Percentiles rank a stretch among this genome's conserved stretches.
Conservation (phyloP, 2,329 filamentous ascomycete species). For the Bipolaris gigantea region DNA sequence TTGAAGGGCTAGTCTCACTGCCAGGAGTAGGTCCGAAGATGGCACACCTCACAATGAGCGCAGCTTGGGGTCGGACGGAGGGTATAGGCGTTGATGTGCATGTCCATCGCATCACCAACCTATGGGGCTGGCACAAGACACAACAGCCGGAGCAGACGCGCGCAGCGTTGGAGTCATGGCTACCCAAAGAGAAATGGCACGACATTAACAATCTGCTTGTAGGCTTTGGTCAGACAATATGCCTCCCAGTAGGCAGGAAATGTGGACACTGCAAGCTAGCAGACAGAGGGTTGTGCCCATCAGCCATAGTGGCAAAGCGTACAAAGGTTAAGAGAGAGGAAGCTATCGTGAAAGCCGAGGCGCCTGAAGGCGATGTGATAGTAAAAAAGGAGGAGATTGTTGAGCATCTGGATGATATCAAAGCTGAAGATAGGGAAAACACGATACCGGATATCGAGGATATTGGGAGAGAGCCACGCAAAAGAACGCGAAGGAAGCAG, state of each 20-base stretch:
- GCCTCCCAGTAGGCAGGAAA: constrained; percentile 73
- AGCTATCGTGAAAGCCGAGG: constrained; percentile 41
- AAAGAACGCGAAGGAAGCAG: constrained; percentile 4
- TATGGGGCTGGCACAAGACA: constrained; percentile 89
- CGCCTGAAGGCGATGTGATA: constrained; percentile 35
- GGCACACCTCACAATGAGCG: constrained; percentile 84
- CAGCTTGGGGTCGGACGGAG: constrained; percentile 68
- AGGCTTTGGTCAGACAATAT: constrained; percentile 84
- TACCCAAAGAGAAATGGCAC: constrained; percentile 83
- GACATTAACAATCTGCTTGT: constrained; percentile 91
- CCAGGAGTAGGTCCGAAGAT: constrained; percentile 94
- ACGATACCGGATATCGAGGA: constrained; percentile 40
- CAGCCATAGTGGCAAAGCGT: constrained; percentile 51
- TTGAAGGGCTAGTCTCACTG: constrained; percentile 72
- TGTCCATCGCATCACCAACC: constrained; percentile 90
- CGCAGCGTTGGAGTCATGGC: constrained; percentile 73
- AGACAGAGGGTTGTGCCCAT: constrained; percentile 70
- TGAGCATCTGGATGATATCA: constrained; percentile 24
- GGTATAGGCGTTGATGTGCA: constrained; percentile 95
- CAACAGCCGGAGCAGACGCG: constrained; percentile 82
- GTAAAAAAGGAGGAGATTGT: constrained; percentile 25
- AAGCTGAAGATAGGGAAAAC: constrained; percentile 30
- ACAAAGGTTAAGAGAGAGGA: constrained; percentile 55
- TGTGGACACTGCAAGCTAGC: constrained; percentile 88
- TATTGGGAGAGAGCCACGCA: constrained; percentile 27